These are phyloP conservation scores for Priceomyces haplophilus DNA, from an alignment of 805 yeast genomes.

Conservation along the genomic window DNA sequence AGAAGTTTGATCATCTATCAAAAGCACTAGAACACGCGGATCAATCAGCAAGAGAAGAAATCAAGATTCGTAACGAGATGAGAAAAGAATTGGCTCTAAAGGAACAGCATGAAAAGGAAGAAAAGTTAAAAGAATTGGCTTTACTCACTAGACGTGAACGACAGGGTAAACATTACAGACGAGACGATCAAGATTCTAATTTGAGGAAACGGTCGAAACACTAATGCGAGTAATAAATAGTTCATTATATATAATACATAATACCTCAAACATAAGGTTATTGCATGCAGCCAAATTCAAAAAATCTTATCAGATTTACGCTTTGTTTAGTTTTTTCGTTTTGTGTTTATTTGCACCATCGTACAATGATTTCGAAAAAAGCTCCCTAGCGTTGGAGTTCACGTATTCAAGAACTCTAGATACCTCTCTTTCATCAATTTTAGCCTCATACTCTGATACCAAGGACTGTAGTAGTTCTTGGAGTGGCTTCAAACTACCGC, in stretches of 20 bases:
- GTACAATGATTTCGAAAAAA: conserved; percentile 50
- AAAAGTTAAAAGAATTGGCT: conserved; percentile 26
- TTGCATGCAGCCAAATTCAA: too few species aligned
- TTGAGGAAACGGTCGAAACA: conserved; percentile 12
- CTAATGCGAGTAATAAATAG: neutral
- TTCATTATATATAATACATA: conserved; percentile 5
- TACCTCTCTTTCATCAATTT: conserved; percentile 39
- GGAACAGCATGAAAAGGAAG: conserved; percentile 30
- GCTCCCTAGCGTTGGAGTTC: conserved; percentile 53
- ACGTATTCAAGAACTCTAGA: conserved; percentile 59
- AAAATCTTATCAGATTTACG: too few species aligned
- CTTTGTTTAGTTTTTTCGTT: neutral
- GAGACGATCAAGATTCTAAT: neutral
- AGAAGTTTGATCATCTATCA: conserved; percentile 60
- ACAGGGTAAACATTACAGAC: conserved; percentile 7
- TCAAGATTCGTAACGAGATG: conserved; percentile 24
- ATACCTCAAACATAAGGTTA: too few species aligned
- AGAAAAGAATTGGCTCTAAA: conserved; percentile 19
- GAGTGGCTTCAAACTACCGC: conserved; percentile 28
- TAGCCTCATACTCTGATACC: conserved; percentile 25
- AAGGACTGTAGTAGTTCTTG: conserved; percentile 22
- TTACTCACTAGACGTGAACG: conserved; percentile 23
- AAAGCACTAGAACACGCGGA: conserved; percentile 72
- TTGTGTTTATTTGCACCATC: conserved; percentile 47
- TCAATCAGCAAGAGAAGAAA: conserved; percentile 25